Conservation (phyloP, 2,329 filamentous ascomycete genomes). For the Nemania abortiva region DNA sequence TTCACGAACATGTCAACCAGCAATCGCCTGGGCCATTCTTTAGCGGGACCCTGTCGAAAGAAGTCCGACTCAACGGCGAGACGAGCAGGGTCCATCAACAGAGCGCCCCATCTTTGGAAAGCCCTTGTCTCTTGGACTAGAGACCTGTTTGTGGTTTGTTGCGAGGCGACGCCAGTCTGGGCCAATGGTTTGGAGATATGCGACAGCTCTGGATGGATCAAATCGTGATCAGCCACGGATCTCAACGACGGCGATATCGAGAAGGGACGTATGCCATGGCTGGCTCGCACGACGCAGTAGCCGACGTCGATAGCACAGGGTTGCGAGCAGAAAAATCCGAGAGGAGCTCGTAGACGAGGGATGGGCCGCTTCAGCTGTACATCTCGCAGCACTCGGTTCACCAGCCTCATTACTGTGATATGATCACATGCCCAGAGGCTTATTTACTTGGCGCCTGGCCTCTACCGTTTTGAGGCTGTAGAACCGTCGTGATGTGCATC, state of each 20-base stretch:
- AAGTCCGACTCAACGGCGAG: constrained; percentile 52
- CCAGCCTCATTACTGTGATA: constrained; percentile 53
- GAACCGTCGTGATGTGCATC: constrained; percentile 16
- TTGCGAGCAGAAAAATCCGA: constrained; percentile 32
- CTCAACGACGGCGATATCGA: constrained; percentile 33
- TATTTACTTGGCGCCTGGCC: constrained; percentile 2
- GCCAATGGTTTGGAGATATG: constrained; percentile 8
- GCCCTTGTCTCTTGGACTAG: constrained; percentile 41
- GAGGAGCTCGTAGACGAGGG: constrained; percentile 37
- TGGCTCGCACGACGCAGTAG: constrained; percentile 3
- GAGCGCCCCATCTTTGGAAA: constrained; percentile 47
- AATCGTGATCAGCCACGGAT: constrained; percentile 34
- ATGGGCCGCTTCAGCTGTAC: constrained; percentile 48
- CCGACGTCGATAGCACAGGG: constrained; percentile 6
- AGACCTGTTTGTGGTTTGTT: constrained; percentile 28
- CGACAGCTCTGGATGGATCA: constrained; percentile 38
- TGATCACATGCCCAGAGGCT: constrained; percentile 44
- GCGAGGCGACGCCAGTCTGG: constrained; percentile 7
- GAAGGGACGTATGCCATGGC: constrained; percentile 30
- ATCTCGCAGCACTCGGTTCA: constrained; percentile 49
- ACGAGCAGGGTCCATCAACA: constrained; percentile 46
- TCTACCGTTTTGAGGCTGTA: constrained; percentile 10
- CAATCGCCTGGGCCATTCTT: constrained; percentile 39
- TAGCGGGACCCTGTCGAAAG: constrained; percentile 45
- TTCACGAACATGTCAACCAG: constrained; percentile 48